Evolutionary conservation across 495 filamentous ascomycete genomes (phyloP), one percentile per base, ranked within the genome.

Genomic region (Neurospora pannonica): DNA sequence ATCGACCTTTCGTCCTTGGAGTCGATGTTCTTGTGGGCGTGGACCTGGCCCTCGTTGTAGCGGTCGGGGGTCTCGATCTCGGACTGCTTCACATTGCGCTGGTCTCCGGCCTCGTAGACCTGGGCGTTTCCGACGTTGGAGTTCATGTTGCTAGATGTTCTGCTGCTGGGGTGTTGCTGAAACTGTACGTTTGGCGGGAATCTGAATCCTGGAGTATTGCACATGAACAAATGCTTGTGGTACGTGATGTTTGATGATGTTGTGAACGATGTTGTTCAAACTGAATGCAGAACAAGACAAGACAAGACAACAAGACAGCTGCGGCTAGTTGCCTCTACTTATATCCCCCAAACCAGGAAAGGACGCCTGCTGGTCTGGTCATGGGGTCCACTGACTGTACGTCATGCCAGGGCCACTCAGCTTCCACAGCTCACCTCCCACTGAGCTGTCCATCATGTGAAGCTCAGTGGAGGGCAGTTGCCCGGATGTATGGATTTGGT

Each of bases 1-100:
- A 97, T 94, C 38, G 91, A 88, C 76, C 93, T 87, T 78, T 93
- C 83, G 78, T 95, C 93, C 88, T 97, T 95, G 21, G 93, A 90
- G 77, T 95, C 93, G 72, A 89, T 87, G 42, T 88, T 86, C 38
- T 85, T 83, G 80, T 97, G 92, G 76, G 90, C 90, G 74, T 90
- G 82, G 21, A 84, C 77, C 77, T 88, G 80, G 37, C 92, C 93
- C 82, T 95, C 91, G 69, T 92, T 82, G 84, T 87, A 95, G 67
- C 90, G 83, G 3, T 79, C 78, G 36, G 81, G 79, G 15, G 80
- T 79, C 31, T 88, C 81, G 60, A 86, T 76, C 76, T 91, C 91
- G 15, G 88, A 85, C 75, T 86, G 74, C 74, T 90, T 89, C 38
- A 78, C 78, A 80, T 89, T 94, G 76, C 88, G 87, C 86, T 94